Evolutionary conservation across 768 basidiomycete species (phyloP).

Genomic region (Fistulinella prunicolor): DNA sequence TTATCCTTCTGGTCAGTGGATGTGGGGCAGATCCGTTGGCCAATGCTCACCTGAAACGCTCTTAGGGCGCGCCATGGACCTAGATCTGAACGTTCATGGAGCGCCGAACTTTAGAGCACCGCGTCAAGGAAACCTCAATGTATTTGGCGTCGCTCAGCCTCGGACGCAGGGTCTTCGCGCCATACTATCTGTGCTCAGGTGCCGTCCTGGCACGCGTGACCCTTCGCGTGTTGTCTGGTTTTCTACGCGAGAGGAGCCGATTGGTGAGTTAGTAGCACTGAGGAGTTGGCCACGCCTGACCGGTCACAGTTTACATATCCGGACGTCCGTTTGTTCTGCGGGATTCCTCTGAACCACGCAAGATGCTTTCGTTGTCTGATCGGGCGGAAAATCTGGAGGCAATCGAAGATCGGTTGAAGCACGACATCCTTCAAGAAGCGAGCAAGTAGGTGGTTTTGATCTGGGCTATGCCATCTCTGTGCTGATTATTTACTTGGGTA

Average conservation of each 20-base stretch:
- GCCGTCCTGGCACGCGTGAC: conserved; percentile 59
- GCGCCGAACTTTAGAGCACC: conserved; percentile 95
- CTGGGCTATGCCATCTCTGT: neutral
- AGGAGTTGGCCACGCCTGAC: neutral
- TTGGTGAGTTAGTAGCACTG: conserved; percentile 51
- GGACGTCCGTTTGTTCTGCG: conserved; percentile 91
- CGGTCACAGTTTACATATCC: conserved; percentile 66
- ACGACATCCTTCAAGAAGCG: conserved; percentile 88
- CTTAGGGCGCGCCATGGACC: conserved; percentile 80
- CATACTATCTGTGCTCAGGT: conserved; percentile 80
- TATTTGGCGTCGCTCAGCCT: conserved; percentile 95
- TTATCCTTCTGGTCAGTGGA: conserved; percentile 65
- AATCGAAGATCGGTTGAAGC: conserved; percentile 84
- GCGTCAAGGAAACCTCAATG: conserved; percentile 74
- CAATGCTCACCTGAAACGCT: conserved; percentile 1
- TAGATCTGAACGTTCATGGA: conserved; percentile 89
- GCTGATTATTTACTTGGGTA: conserved; percentile 29
- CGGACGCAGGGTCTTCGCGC: conserved; percentile 88
- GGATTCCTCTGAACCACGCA: conserved; percentile 80
- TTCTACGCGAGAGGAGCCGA: conserved; percentile 94
- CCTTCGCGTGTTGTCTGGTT: conserved; percentile 90
- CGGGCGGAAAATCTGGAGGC: conserved; percentile 94
- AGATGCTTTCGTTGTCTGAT: conserved; percentile 78
- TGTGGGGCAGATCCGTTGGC: neutral
- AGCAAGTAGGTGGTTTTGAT: conserved; percentile 43